Evolutionary conservation across 345 rosid species (phyloP), one percentile per base, ranked within the genome.

Genomic region (Angophora floribunda): DNA sequence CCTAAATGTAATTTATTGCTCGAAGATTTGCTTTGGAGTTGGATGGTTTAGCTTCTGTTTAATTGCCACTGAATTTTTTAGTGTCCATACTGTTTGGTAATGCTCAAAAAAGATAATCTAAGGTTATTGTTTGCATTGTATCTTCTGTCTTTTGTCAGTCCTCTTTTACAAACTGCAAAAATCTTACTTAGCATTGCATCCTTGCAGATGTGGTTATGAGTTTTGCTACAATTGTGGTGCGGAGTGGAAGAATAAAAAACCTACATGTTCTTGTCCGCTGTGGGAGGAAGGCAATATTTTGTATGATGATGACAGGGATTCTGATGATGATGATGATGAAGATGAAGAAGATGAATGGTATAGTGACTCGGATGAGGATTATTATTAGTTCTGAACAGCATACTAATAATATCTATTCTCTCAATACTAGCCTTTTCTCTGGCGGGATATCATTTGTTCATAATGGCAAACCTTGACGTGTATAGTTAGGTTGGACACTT

Each of bases 211-310:
- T 30, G 96, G 95, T 13, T 87, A 87, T 44, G 94, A 96, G 91
- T 96, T 96, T 87, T 96, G 98, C 92, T 96, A 96, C 86, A 94
- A 86, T 7, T 96, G 97, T 78, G 98, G 98, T 52, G 94, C 93
- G 9, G 93, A 89, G 87, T 96, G 95, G 95, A 94, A 90, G 89
- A 80, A 93, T 88, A 93, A 95, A 85, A 92, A 84, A 53, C 85
- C 97, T 52, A 92, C 95, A 16, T 96, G 98, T 88, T 32, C 90
- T 1, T 96, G 98, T 86, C 96, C 95, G 1, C 90, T 93, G 28
- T 95, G 96, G 97, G 93, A 89, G 41, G 96, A 94, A 90, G 89
- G 87, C 26, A 26, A 86, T 84, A 92, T 93, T 85, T 89, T 85
- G 91, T 78, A 52, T 52, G 86, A 86, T 22, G 88, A 86, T 7